Evolutionary conservation across 306 rosid genomes (phyloP).

Genomic region (Datisca glomerata): DNA sequence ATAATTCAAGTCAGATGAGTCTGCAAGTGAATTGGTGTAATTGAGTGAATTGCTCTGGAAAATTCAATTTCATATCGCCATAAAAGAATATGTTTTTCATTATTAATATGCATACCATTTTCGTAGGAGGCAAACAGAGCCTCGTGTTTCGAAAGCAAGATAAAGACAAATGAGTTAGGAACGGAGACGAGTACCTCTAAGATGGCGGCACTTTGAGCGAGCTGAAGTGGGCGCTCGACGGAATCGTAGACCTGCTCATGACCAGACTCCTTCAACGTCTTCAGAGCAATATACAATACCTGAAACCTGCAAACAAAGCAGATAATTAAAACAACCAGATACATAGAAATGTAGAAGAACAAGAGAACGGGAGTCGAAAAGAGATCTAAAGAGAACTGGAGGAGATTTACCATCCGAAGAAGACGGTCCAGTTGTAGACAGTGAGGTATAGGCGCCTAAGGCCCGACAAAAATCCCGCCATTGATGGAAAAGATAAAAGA

Average conservation of each 20-base stretch:
- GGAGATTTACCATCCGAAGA: conserved; percentile 55
- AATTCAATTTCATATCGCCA: too few relatives aligned
- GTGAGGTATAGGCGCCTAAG: conserved; percentile 53
- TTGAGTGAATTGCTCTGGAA: too few relatives aligned
- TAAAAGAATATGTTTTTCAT: too few relatives aligned
- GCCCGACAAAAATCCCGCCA: conserved; percentile 40
- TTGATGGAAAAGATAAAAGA: conserved; percentile 14
- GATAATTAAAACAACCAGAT: background rate
- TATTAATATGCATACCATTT: too few relatives aligned
- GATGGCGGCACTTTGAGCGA: conserved; percentile 71
- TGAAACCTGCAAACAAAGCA: conserved; percentile 37
- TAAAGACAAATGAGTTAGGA: background rate
- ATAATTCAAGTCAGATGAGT: too few relatives aligned
- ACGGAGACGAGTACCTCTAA: conserved; percentile 36
- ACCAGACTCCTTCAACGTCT: conserved; percentile 46
- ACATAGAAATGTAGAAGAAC: background rate
- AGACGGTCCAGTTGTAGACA: conserved; percentile 62
- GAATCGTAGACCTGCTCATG: conserved; percentile 58
- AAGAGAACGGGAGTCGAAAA: background rate
- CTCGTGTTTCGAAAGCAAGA: conserved; percentile 4
- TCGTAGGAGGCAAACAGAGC: too few relatives aligned
- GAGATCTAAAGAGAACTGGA: conserved; percentile 1
- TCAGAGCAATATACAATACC: conserved; percentile 47
- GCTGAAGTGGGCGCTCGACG: conserved; percentile 55
- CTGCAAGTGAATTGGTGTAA: too few relatives aligned